Conservation (phyloP, 495 filamentous ascomycete species). For the Penicillium egyptiacum region DNA sequence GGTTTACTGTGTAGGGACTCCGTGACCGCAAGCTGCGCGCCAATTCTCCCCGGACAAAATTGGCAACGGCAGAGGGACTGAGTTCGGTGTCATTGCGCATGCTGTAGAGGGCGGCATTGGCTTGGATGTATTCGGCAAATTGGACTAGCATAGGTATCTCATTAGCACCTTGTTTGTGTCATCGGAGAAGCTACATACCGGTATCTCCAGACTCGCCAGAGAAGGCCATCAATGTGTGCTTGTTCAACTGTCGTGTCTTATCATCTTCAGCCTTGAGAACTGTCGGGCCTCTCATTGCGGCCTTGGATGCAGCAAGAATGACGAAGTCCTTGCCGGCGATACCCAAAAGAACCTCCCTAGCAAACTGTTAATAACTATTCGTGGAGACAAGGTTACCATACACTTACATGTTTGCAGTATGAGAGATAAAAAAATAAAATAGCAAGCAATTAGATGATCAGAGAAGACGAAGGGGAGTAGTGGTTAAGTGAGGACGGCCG, state of each 20-base stretch:
- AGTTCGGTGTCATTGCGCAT: constrained; percentile 96
- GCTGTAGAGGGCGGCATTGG: constrained; percentile 94
- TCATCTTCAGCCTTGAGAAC: constrained; percentile 95
- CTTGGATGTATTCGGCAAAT: constrained; percentile 99
- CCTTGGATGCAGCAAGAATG: constrained; percentile 95
- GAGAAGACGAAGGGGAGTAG: constrained; percentile 17
- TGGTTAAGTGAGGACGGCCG: constrained; percentile 30
- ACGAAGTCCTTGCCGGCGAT: constrained; percentile 99
- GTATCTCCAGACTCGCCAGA: constrained; percentile 96
- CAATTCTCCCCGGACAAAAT: constrained; percentile 90
- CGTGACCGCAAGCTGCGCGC: constrained; percentile 85
- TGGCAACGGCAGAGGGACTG: constrained; percentile 80
- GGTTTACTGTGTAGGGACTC: constrained; percentile 93
- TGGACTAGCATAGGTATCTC: constrained; percentile 63
- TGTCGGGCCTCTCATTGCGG: constrained; percentile 93
- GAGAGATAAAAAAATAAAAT: constrained; percentile 8
- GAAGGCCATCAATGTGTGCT: constrained; percentile 94
- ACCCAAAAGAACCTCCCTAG: constrained; percentile 95
- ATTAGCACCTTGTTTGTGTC: constrained; percentile 13
- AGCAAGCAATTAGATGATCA: constrained; percentile 16
- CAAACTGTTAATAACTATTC: constrained; percentile 24
- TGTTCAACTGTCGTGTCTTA: constrained; percentile 88
- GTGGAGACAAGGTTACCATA: neutral
- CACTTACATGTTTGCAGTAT: constrained; percentile 38
- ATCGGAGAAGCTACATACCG: constrained; percentile 51